Evolutionary conservation across 176 grass and related monocot genomes (phyloP).

Genomic region (Oryza officinalis): DNA sequence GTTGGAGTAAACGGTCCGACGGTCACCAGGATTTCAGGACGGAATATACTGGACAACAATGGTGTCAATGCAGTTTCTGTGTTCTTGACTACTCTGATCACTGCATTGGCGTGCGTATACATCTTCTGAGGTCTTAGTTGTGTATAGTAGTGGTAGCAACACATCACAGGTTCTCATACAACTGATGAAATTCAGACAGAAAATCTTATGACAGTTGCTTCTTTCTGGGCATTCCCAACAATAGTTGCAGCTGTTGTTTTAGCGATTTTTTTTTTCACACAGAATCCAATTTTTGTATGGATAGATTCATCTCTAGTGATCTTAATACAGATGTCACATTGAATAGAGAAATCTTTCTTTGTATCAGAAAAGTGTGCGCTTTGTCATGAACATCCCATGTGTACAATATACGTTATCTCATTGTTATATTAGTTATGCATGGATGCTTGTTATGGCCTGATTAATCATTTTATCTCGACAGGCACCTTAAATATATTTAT

Average conservation of each 20-base stretch:
- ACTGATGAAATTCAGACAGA: conserved; percentile 16
- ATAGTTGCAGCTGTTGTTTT: not conserved
- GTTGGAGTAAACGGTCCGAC: conserved; percentile 70
- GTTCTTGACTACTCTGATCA: conserved; percentile 66
- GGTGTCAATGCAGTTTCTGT: conserved; percentile 77
- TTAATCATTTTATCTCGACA: not conserved
- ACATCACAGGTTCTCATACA: conserved; percentile 11
- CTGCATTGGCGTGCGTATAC: conserved; percentile 49
- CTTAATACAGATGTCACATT: not conserved
- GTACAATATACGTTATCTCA: not conserved
- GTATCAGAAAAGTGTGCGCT: not conserved
- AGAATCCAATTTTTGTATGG: not conserved
- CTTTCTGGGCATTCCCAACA: not conserved
- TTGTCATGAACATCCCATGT: not conserved
- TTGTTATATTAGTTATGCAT: not conserved
- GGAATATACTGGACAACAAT: conserved; percentile 82
- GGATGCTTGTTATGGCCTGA: not conserved
- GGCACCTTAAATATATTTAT: not conserved
- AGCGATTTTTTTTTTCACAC: not conserved
- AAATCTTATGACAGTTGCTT: conserved; percentile 24
- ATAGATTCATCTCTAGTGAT: conserved; percentile 17
- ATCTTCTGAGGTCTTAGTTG: conserved; percentile 58
- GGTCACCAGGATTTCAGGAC: conserved; percentile 74
- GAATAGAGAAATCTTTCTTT: not conserved
- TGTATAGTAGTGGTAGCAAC: not conserved